Evolutionary conservation across 352 stramenopile genomes (phyloP), one percentile per base, ranked within the genome.

Genomic region (Pilasporangium apinafurcum): DNA sequence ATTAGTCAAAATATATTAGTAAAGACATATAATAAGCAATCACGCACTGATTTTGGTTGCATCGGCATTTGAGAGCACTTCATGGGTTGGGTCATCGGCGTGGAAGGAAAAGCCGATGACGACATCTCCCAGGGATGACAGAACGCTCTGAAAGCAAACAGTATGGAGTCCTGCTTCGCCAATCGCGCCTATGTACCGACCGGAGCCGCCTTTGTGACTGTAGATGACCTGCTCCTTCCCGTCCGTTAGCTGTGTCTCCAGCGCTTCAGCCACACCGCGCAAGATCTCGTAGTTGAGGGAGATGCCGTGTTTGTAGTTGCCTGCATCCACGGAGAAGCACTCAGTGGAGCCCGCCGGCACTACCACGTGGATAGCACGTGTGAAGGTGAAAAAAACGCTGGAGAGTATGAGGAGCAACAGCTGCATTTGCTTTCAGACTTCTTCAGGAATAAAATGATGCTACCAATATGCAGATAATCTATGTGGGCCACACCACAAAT

Each of bases 241-340:
- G 48, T 87, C 76, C 27, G 57, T 73, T 24, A 94, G 56, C 52
- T 86, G 65, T 14, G 67, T 68, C 36, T 81, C 62, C 22, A 94
- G 60, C n/a, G 64, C 57, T 33, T 90, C 80, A 13, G 79, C 74
- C 49, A 85, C 68, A 39, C 82, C 82, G 20, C 65, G 63, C 6
- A 94, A 49, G 30, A 75, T 75, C 37, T 94, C 75, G 55, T 92
- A 92, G 54, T 92, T 94, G 48, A 94, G 73, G 29, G 82, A 94
- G 38, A 94, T 78, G 33, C 82, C 82, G 50, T 92, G 73, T 52
- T 94, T 87, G 45, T 71, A 83, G 47, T 44, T 68, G 44, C 75
- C 61, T 27, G 70, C 78, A 6, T 88, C 70, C 28, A 94, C 65
- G 8, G 60, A 68, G 51, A 92, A 92, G 48, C 78, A 92, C 64